Conservation (phyloP, 352 stramenopile genomes). For the Pythium sukuiense region DNA sequence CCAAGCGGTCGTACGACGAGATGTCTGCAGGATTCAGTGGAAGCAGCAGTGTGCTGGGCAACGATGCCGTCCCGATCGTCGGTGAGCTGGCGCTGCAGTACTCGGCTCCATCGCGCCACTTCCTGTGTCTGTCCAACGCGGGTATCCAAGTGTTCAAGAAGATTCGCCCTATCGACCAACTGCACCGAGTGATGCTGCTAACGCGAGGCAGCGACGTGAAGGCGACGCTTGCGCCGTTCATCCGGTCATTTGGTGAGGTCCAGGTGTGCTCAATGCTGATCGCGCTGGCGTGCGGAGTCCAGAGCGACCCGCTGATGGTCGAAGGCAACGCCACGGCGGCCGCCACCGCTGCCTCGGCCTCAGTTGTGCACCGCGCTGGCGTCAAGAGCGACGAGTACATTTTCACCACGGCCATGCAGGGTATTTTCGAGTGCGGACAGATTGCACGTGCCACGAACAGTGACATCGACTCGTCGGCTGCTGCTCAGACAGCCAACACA, state of each 20-base stretch:
- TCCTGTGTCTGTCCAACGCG: conserved; percentile 82
- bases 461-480: conserved; percentile 32
- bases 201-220: conserved; percentile 71
- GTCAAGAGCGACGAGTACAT: conserved; percentile 83
- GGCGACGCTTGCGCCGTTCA: conserved; percentile 63
- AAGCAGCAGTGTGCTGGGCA: conserved; percentile 26
- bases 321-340: conserved; percentile 45
- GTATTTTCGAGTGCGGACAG: conserved; percentile 84
- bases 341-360: conserved; percentile 32
- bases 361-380: conserved; percentile 42
- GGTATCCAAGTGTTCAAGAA: conserved; percentile 91
- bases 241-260: conserved; percentile 80
- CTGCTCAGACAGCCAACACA: conserved; percentile 36
- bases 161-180: conserved; percentile 85
- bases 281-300: conserved; percentile 80
- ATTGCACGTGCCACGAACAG: conserved; percentile 17
- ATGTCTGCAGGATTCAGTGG: conserved; percentile 50
- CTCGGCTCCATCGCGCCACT: conserved; percentile 75
- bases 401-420: conserved; percentile 71
- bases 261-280: conserved; percentile 91
- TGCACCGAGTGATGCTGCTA: conserved; percentile 74
- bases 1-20: conserved; percentile 78
- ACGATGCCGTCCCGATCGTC: conserved; percentile 43
- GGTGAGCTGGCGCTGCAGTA: conserved; percentile 87
- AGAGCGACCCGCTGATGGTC: conserved; percentile 66